A percentile compares a stretch with the other conserved stretches of the same genome.
These are phyloP conservation scores for Aspergillus awamori DNA, from an alignment of 2,329 filamentous ascomycete species.

Conservation along the genomic window DNA sequence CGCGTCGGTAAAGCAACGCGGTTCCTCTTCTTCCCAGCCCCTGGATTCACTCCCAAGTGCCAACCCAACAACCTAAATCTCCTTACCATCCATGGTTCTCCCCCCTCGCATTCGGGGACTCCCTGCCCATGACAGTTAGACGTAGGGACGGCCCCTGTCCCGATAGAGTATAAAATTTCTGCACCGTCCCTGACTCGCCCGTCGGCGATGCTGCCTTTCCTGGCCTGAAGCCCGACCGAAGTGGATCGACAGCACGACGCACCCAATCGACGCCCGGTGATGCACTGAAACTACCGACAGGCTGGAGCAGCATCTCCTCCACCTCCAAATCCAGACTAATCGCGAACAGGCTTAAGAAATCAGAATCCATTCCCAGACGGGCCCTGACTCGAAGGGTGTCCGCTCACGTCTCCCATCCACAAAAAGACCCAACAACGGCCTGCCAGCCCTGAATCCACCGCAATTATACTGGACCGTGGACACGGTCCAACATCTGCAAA, in stretches of 20 bases:
- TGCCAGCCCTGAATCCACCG: not conserved
- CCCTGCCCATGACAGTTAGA: not conserved
- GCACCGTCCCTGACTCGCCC: not conserved
- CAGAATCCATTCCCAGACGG: not conserved
- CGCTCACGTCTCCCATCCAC: not conserved
- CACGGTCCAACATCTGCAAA: not conserved
- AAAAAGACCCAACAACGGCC: not conserved
- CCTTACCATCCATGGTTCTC: not conserved
- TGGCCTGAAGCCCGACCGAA: not conserved
- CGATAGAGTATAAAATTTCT: slow-evolving; percentile 3
- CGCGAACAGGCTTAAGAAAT: not conserved
- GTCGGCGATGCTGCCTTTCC: not conserved
- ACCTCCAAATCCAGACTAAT: not conserved
- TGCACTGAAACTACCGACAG: not conserved
- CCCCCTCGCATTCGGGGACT: not conserved
- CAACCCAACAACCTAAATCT: not conserved
- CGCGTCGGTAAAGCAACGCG: too few relatives aligned
- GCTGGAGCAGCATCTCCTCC: not conserved
- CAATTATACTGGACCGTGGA: not conserved
- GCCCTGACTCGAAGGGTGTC: not conserved
- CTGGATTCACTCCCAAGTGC: not conserved
- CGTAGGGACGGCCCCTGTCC: not conserved
- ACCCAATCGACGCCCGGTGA: not conserved
- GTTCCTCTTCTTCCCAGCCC: too few relatives aligned
- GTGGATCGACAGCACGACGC: not conserved